Evolutionary conservation across 768 basidiomycete genomes (phyloP), one percentile per base, ranked within the genome.

Genomic region (Tricholoma matsutake): DNA sequence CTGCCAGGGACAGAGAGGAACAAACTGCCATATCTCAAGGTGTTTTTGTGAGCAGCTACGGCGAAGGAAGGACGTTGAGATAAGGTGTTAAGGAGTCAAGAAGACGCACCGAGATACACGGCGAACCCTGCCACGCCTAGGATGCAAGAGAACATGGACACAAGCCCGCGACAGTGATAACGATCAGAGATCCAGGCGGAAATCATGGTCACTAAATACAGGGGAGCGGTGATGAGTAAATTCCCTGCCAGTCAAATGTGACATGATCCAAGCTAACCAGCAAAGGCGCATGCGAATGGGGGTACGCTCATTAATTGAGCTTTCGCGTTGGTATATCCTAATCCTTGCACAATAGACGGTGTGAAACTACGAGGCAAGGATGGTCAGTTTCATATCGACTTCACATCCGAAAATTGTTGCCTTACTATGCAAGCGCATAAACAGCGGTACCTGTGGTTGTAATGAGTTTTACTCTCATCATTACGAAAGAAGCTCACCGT

Each of bases 311-410:
- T 83, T 2, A 89, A 75, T 67, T 89, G 86, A 10, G 84, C 82
- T 18, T 74, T 69, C 31, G 81, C 75, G 0, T 80, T 77, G 2
- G 78, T 78, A 68, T 81, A 87, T 20, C 87, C 87, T 3, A 89
- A 79, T n/a, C 78, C 76, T 29, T 82, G 75, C 6, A 92, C 83
- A 70, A 93, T 89, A 3, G 87, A 86, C 4, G 91, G 91, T 6
- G 84, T 76, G 72, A 93, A 92, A 65, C 89, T 85, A 52, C 57
- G 63, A 3, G 41, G 45, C 16, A 10, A 16, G 4, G 45, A 14
- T 41, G 22, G 34, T 57, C 18, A 57, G 35, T 10, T 57, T n/a
- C 8, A 25, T 45, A 14, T 13, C 37, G 13, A 6, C 7, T 18
- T 28, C n/a, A 54, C 39, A 45, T 53, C 31, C 18, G 28, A 58